Evolutionary conservation across 176 grass and related monocot species (phyloP).

Genomic region (Zoysia japonica): DNA sequence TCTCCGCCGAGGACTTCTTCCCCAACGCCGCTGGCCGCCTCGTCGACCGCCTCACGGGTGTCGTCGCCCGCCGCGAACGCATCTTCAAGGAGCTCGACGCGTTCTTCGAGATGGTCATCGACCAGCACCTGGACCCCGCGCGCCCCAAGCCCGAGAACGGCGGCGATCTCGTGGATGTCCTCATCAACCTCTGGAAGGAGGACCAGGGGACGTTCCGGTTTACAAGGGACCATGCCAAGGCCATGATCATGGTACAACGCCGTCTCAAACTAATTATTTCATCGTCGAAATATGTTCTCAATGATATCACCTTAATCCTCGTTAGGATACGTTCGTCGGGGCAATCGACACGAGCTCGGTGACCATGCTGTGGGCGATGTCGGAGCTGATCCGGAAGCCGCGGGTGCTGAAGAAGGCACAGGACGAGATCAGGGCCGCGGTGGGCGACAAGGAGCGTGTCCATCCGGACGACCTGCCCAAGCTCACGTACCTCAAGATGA

Average conservation of each 20-base stretch:
- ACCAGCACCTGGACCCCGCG: neutral
- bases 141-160: neutral
- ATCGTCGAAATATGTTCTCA: no score
- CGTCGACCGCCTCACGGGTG: neutral
- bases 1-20: neutral
- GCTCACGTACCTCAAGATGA: conserved; percentile 25
- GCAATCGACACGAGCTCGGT: neutral
- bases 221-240: neutral
- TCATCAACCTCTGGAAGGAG: neutral
- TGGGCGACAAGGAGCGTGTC: neutral
- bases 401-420: neutral
- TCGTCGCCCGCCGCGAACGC: neutral
- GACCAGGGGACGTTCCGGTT: neutral
- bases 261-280: neutral
- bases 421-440: neutral
- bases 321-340: neutral
- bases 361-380: neutral
- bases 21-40: neutral
- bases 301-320: no score
- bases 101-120: neutral
- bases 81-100: neutral
- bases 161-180: neutral
- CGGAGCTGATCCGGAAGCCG: neutral
- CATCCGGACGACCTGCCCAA: neutral
- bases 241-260: neutral